Evolutionary conservation across 352 stramenopile species (phyloP).

Genomic region (Achlya hypogyna): DNA sequence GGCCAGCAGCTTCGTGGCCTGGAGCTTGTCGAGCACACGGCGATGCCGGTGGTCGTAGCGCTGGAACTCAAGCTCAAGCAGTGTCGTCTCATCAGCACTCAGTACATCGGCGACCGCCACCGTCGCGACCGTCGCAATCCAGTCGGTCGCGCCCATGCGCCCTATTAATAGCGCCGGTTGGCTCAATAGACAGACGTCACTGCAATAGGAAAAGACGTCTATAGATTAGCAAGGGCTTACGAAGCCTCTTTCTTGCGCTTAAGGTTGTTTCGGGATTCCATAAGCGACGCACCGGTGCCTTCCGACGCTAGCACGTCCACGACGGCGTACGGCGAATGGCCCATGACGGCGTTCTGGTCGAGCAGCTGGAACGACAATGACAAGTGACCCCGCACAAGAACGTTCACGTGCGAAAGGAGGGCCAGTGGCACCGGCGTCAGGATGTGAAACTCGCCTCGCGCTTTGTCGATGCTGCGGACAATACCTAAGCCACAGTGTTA

Average conservation of each 20-base stretch:
- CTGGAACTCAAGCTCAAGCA: constrained; percentile 3
- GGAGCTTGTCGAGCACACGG: constrained; percentile 4
- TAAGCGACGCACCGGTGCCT: constrained; percentile 59
- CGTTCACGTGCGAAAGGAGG: constrained; percentile 51
- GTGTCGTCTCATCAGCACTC: constrained; percentile 6
- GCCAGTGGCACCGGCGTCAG: constrained; percentile 52
- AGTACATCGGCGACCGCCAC: not conserved
- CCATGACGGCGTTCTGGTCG: constrained; percentile 28
- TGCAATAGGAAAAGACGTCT: not conserved
- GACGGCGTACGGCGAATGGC: constrained; percentile 52
- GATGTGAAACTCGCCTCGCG: constrained; percentile 46
- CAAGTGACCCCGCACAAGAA: constrained; percentile 62
- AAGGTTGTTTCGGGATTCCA: constrained; percentile 83
- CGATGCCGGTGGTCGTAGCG: not conserved
- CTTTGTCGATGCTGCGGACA: constrained; percentile 47
- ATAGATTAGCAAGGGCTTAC: not conserved
- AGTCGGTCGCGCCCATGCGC: not conserved
- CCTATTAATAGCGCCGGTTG: not conserved
- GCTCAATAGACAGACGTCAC: not conserved
- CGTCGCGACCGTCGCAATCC: not conserved
- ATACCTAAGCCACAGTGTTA: constrained; percentile 36
- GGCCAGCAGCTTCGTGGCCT: constrained; percentile 4
- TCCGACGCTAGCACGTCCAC: constrained; percentile 58
- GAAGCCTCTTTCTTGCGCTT: constrained; percentile 51
- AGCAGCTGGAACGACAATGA: constrained; percentile 47